A percentile compares a stretch with the other conserved stretches of the same genome.
phyloP scores from a whole-genome alignment of 2,329 filamentous ascomycete genomes.

The Aspergillus persii region DNA sequence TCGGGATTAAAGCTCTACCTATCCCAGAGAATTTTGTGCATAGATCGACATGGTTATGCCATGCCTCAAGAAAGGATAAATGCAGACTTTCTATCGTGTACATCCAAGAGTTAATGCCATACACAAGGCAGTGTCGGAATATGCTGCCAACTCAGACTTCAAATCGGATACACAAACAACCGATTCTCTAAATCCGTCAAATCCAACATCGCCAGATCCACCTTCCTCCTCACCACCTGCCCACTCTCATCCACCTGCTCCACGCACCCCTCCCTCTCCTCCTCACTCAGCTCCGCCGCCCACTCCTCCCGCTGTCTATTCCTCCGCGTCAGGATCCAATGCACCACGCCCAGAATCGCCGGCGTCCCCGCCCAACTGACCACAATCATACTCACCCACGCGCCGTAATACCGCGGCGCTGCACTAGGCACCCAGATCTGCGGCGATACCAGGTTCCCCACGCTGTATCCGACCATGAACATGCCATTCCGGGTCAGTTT shows the following conservation, averaged over 20 bases:
- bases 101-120: too few species aligned
- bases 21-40: too few species aligned
- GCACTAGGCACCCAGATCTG: slow-evolving; percentile 3
- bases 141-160: background rate
- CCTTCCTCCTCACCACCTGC: background rate
- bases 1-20: too few species aligned
- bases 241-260: slow-evolving; percentile 5
- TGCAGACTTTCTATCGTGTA: too few species aligned
- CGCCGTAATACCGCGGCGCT: background rate
- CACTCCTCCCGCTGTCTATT: background rate
- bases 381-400: background rate
- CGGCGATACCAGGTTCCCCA: slow-evolving; percentile 1
- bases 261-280: background rate
- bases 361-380: background rate
- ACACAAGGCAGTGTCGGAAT: too few species aligned
- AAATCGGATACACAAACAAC: background rate
- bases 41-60: too few species aligned
- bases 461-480: slow-evolving; percentile 5
- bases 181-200: slow-evolving; percentile 4
- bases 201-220: slow-evolving; percentile 2
- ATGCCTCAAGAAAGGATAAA: too few species aligned
- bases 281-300: background rate
- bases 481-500: slow-evolving; percentile 3
- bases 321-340: background rate
- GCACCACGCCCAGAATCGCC: background rate